Base-by-base conservation (phyloP, 2,329 filamentous ascomycete species). In the Didymosphaeria variabile region DNA sequence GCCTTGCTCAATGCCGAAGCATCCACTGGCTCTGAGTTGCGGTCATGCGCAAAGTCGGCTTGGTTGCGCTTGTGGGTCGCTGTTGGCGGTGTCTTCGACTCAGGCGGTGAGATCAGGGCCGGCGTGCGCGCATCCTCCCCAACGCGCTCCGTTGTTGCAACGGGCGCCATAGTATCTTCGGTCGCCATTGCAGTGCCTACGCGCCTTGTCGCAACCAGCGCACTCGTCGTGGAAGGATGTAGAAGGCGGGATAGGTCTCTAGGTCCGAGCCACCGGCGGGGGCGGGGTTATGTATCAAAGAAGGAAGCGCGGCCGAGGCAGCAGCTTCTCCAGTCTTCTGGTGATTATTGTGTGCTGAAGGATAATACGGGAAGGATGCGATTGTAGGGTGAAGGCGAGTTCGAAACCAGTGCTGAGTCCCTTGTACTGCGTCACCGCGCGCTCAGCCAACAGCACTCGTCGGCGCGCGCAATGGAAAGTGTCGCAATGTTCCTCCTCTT, bases 21-120 rank as follows among this genome's bases (percentile, higher is more conserved):
- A 75, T 89, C 88, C 46, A 89, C 79, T 1, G 86, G 81, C 64
- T 88, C 86, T 21, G 85, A 82, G 53, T 72, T 79, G 50, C 75
- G 75, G 53, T 69, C 76, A 69, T 71, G 70, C 17, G 62, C 61
- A 50, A 74, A 72, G 70, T 73, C 64, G 42, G 69, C 72, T 72
- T 74, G 75, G 68, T 76, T 81, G 70, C 68, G 83, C 79, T 79
- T 85, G 75, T 81, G 84, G 67, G 70, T 81, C 64, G 84, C 81
- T 15, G 84, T 87, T 7, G 86, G 86, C 29, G 87, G 87, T 26
- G 87, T 89, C 70, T 86, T 88, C 29, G 86, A 86, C 55, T 84
- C 82, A 23, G 86, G 85, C 42, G 87, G 86, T 47, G 87, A 85
- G 34, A 84, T 78, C 23, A 84, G 73, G 5, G 81, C 76, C 3